These are phyloP conservation scores for Tuber microsphaerosporum DNA, from an alignment of 495 filamentous ascomycete species.

Conservation along the genomic window DNA sequence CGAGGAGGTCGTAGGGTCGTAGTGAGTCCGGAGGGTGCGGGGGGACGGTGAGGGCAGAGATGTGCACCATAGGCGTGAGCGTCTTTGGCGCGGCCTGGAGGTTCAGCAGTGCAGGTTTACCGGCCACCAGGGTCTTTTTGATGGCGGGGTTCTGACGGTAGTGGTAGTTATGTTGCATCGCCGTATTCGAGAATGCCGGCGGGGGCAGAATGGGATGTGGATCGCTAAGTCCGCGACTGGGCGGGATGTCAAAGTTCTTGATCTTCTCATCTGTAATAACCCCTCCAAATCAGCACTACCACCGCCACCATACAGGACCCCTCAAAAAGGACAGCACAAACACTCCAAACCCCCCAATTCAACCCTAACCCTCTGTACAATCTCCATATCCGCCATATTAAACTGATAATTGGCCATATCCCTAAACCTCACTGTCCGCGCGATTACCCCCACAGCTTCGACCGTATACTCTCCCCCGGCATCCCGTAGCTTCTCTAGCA, in stretches of 20 bases:
- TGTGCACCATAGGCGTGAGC: conserved; percentile 56
- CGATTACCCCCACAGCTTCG: conserved; percentile 64
- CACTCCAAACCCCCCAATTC: background rate
- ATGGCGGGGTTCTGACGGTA: conserved; percentile 58
- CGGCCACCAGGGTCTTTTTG: conserved; percentile 49
- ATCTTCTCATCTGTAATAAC: conserved; percentile 55
- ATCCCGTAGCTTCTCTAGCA: conserved; percentile 63
- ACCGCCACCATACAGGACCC: background rate
- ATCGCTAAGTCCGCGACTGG: conserved; percentile 52
- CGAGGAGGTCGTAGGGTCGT: conserved; percentile 52
- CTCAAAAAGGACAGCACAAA: background rate
- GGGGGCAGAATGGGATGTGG: conserved; percentile 72
- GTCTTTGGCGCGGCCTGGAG: conserved; percentile 49
- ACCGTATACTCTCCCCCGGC: conserved; percentile 62
- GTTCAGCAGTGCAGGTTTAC: conserved; percentile 51
- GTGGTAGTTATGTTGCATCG: conserved; percentile 42
- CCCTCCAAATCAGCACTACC: background rate
- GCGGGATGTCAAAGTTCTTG: conserved; percentile 64
- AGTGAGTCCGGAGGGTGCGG: conserved; percentile 23
- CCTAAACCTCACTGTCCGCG: conserved; percentile 79
- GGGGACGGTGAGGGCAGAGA: conserved; percentile 52
- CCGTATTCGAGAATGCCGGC: conserved; percentile 53
- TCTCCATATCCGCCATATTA: conserved; percentile 20
- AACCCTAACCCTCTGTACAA: background rate
- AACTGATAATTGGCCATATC: conserved; percentile 42